phyloP scores from a whole-genome alignment of 2,329 filamentous ascomycete species.

The Penicillium sp. region DNA sequence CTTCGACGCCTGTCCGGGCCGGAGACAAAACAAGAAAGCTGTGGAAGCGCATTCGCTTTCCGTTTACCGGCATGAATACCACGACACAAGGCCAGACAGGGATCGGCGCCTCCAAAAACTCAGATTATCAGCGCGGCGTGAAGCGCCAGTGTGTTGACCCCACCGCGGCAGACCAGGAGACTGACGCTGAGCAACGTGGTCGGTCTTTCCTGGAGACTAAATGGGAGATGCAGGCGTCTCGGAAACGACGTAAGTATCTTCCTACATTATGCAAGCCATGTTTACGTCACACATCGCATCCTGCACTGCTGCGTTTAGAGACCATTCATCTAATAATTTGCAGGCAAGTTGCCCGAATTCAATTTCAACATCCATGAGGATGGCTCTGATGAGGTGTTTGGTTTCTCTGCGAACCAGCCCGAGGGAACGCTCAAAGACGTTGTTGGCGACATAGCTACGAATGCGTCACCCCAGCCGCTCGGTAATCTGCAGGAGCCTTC shows the following conservation, averaged over 20 bases:
- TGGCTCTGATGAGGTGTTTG: neutral
- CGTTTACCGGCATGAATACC: slow-evolving; percentile 35
- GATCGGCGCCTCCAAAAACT: slow-evolving; percentile 33
- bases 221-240: slow-evolving; percentile 36
- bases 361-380: slow-evolving; percentile 21
- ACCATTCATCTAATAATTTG: slow-evolving; percentile 5
- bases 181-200: slow-evolving; percentile 22
- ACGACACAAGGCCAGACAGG: slow-evolving; percentile 27
- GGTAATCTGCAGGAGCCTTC: slow-evolving; percentile 1
- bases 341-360: slow-evolving; percentile 23
- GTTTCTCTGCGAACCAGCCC: neutral
- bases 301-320: neutral
- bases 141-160: slow-evolving; percentile 36
- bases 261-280: neutral
- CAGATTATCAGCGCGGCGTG: slow-evolving; percentile 32
- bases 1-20: slow-evolving; percentile 40
- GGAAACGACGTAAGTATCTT: slow-evolving; percentile 31
- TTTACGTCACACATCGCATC: neutral
- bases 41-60: slow-evolving; percentile 45
- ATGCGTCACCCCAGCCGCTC: slow-evolving; percentile 9
- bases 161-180: slow-evolving; percentile 10
- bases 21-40: slow-evolving; percentile 45
- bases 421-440: neutral
- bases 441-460: slow-evolving; percentile 10
- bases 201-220: slow-evolving; percentile 43